These are phyloP conservation scores for Saccharomyces hybrid DNA, from an alignment of 1,139 yeast species.

Conservation along the genomic window DNA sequence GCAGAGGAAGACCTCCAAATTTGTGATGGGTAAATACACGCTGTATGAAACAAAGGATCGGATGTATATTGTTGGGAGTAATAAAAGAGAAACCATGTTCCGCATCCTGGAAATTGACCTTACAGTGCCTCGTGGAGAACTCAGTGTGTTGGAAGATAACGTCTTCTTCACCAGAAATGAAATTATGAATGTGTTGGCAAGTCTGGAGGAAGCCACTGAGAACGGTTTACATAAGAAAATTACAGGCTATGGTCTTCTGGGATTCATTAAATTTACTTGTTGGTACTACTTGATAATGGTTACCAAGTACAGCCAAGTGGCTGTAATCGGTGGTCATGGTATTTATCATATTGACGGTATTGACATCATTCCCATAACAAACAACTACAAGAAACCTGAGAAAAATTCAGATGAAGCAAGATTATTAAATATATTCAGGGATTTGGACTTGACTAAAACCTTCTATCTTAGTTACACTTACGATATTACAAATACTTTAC, in stretches of 20 bases:
- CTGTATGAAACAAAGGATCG: slow-evolving; percentile 72
- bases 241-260: slow-evolving; percentile 82
- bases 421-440: slow-evolving; percentile 69
- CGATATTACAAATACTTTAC: slow-evolving; percentile 86
- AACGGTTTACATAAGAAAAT: slow-evolving; percentile 73
- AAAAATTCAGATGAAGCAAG: slow-evolving; percentile 83
- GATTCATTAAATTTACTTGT: slow-evolving; percentile 77
- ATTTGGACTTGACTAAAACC: slow-evolving; percentile 79
- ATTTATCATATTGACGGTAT: slow-evolving; percentile 91
- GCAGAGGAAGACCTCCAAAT: slow-evolving; percentile 36
- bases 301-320: slow-evolving; percentile 82
- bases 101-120: slow-evolving; percentile 78
- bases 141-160: slow-evolving; percentile 68
- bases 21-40: slow-evolving; percentile 66
- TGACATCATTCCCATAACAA: slow-evolving; percentile 66
- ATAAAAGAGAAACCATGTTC: slow-evolving; percentile 77
- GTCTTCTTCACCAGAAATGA: slow-evolving; percentile 74
- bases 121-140: slow-evolving; percentile 47
- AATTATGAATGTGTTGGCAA: slow-evolving; percentile 61
- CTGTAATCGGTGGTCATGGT: slow-evolving; percentile 86
- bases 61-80: slow-evolving; percentile 89
- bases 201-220: slow-evolving; percentile 48
- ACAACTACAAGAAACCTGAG: slow-evolving; percentile 57
- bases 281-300: slow-evolving; percentile 76
- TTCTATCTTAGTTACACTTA: slow-evolving; percentile 92